phyloP scores from a whole-genome alignment of 495 filamentous ascomycete genomes.

The Lepraria neglecta region DNA sequence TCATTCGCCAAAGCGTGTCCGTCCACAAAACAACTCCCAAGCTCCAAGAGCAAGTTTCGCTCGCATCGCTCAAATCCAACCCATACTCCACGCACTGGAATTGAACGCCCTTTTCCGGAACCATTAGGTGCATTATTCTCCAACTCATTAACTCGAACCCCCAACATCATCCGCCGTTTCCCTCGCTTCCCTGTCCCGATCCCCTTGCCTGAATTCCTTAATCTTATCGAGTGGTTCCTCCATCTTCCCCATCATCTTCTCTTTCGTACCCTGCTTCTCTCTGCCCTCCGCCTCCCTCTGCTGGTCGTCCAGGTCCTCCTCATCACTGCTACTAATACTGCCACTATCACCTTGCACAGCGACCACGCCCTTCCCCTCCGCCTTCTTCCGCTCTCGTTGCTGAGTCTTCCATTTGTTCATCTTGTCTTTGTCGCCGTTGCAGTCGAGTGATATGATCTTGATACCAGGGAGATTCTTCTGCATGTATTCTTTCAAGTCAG shows the following conservation, averaged over 20 bases:
- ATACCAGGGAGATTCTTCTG: constrained; percentile 66
- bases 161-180: constrained; percentile 18
- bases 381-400: constrained; percentile 58
- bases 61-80: too few relatives aligned
- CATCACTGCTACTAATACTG: constrained; percentile 64
- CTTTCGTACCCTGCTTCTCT: constrained; percentile 21
- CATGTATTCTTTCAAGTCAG: constrained; percentile 62
- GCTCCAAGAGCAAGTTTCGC: too few relatives aligned
- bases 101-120: not conserved
- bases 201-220: constrained; percentile 15
- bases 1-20: too few relatives aligned
- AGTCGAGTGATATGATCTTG: constrained; percentile 61
- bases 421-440: constrained; percentile 55
- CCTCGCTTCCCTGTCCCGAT: constrained; percentile 21
- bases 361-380: constrained; percentile 55
- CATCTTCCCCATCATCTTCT: constrained; percentile 17
- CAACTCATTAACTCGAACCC: not conserved
- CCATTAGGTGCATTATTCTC: not conserved
- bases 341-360: constrained; percentile 59
- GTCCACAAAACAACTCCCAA: too few relatives aligned
- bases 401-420: constrained; percentile 57
- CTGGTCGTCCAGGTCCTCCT: constrained; percentile 60
- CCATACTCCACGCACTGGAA: not conserved
- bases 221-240: constrained; percentile 20
- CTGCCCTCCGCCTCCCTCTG: constrained; percentile 39